Conservation (phyloP, 768 basidiomycete species). For the Hypholoma fasciculare region DNA sequence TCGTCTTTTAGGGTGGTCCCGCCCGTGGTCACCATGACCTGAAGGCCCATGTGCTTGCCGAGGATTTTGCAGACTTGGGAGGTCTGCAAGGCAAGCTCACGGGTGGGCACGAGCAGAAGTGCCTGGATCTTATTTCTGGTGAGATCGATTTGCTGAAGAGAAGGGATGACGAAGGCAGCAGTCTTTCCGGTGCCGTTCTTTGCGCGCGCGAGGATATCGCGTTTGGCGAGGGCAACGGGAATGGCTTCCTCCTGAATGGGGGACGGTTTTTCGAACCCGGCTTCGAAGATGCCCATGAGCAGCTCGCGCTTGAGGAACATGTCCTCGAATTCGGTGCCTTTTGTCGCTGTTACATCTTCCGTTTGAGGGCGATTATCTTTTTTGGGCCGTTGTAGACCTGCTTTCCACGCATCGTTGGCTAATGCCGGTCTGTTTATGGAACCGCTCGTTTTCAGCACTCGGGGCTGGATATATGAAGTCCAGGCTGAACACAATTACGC, state of each 20-base stretch:
- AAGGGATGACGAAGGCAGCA: slow-evolving; percentile 97
- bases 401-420: slow-evolving; percentile 61
- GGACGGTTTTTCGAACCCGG: slow-evolving; percentile 94
- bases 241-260: slow-evolving; percentile 99
- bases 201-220: slow-evolving; percentile 93
- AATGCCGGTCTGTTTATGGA: slow-evolving; percentile 28
- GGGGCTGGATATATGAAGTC: neutral
- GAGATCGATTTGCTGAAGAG: slow-evolving; percentile 90
- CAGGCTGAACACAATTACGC: slow-evolving; percentile 7
- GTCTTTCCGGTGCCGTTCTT: slow-evolving; percentile 99
- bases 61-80: slow-evolving; percentile 98
- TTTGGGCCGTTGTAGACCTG: slow-evolving; percentile 78
- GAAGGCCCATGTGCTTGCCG: slow-evolving; percentile 91
- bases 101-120: slow-evolving; percentile 95
- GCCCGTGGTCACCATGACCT: slow-evolving; percentile 99
- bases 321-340: slow-evolving; percentile 95
- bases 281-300: slow-evolving; percentile 99
- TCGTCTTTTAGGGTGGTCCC: slow-evolving; percentile 98
- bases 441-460: neutral
- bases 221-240: slow-evolving; percentile 88
- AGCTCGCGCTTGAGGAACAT: slow-evolving; percentile 91
- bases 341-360: slow-evolving; percentile 93
- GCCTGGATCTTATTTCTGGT: slow-evolving; percentile 89
- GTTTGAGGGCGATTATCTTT: slow-evolving; percentile 95
- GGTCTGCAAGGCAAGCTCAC: slow-evolving; percentile 96